Percentiles rank a stretch among this genome's conserved stretches.
phyloP scores from a whole-genome alignment of 1,284 basidiomycete species.

The Lentinus polychrous region DNA sequence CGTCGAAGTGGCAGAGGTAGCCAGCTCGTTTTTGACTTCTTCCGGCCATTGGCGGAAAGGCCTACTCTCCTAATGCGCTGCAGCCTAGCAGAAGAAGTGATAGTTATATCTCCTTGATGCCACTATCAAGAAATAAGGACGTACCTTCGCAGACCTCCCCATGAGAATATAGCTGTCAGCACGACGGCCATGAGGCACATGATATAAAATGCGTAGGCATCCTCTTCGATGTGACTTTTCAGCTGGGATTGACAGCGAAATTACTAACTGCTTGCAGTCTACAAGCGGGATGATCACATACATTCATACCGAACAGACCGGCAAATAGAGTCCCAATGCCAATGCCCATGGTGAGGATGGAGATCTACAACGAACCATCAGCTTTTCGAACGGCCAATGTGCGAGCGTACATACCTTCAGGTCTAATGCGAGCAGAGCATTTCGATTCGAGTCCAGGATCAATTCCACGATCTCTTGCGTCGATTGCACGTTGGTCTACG shows the following conservation, averaged over 20 bases:
- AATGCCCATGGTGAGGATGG: constrained; percentile 92
- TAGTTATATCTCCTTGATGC: background rate
- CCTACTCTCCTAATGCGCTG: constrained; percentile 35
- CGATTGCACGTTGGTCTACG: constrained; percentile 83
- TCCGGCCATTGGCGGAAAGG: constrained; percentile 13
- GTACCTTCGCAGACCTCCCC: constrained; percentile 56
- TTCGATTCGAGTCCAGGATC: constrained; percentile 94
- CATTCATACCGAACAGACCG: constrained; percentile 95
- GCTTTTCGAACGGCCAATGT: background rate
- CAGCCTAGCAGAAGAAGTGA: constrained; percentile 20
- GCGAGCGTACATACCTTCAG: constrained; percentile 54
- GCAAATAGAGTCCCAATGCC: constrained; percentile 90
- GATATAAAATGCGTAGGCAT: constrained; percentile 58
- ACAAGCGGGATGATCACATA: constrained; percentile 32
- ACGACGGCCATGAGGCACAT: constrained; percentile 52
- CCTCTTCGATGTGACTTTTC: constrained; percentile 61
- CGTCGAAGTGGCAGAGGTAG: constrained; percentile 8
- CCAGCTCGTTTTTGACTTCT: background rate
- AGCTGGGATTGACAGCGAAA: constrained; percentile 37
- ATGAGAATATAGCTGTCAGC: constrained; percentile 50
- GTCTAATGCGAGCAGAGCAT: constrained; percentile 87
- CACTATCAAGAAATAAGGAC: background rate
- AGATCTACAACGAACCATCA: constrained; percentile 44
- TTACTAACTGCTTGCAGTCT: constrained; percentile 8
- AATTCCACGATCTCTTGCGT: constrained; percentile 98